Evolutionary conservation across 768 basidiomycete genomes (phyloP), one percentile per base, ranked within the genome.

Genomic region (Hygrophoropsis aurantiaca): DNA sequence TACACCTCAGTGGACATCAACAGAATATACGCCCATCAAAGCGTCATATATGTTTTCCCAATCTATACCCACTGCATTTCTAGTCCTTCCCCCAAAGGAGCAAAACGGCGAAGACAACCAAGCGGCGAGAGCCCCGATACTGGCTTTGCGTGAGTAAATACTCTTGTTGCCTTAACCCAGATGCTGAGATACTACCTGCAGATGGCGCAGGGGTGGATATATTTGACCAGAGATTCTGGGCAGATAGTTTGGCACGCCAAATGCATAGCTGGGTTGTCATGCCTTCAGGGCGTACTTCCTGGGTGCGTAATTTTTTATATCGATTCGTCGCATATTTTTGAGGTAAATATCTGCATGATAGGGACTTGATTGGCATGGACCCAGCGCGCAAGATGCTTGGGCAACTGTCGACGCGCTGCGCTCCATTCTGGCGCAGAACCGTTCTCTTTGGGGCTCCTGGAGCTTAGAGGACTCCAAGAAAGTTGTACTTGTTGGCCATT

Each of bases 291-390:
- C 72, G 84, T 42, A 93, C 87, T 2, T 78, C 85, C 21, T 95
- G 93, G 93, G 88, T 85, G 60, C 40, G 67, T 49, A 10, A 23
- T 45, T 26, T n/a, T 18, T 21, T 18, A 33, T 3, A 19, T 11
- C 19, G 5, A 27, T 35, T 27, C 20, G 23, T 5, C 25, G 16
- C 36, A 16, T 6, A 16, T 15, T n/a, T 20, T 26, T 18, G 3
- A 46, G 20, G 18, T 50, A 21, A 38, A 37, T 18, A 9, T 30
- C 35, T 37, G 15, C 25, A 24, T 13, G 42, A 6, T 34, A 90
- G 89, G 93, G 93, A 1, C 73, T 94, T 36, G 94, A 97, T 63
- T 95, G 93, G 93, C 94, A 91, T 57, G 94, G 92, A 0, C 82
- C 84, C 4, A 91, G 89, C 57, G 73, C 84, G 10, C 61, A 66